Evolutionary conservation across 164 flowering plant species (phyloP).

Genomic region (Stephania cephalantha): DNA sequence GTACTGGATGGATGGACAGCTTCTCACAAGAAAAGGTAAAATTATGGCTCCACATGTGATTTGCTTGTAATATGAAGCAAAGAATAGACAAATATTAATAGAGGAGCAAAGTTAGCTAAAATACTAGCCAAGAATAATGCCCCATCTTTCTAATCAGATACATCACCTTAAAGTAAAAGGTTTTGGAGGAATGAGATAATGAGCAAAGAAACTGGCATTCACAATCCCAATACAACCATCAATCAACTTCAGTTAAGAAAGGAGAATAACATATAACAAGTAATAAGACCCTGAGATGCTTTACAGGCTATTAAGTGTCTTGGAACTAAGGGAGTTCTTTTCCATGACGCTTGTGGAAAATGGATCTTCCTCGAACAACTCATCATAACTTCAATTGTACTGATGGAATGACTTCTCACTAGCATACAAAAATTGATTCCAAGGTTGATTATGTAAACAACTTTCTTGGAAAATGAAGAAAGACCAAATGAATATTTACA

Average conservation of each 20-base stretch:
- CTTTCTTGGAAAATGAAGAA: neutral
- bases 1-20: too few species aligned
- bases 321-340: neutral
- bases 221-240: neutral
- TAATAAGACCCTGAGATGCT: neutral
- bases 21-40: too few species aligned
- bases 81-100: too few species aligned
- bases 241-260: neutral
- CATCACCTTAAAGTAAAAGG: too few species aligned
- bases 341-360: neutral
- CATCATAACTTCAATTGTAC: neutral
- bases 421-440: neutral
- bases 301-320: neutral
- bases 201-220: neutral
- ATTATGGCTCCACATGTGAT: too few species aligned
- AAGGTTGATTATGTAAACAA: neutral
- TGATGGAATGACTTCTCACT: neutral
- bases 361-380: neutral
- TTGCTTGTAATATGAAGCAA: too few species aligned
- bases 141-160: too few species aligned
- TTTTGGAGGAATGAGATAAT: neutral
- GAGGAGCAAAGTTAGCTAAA: too few species aligned
- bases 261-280: neutral
- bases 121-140: too few species aligned
- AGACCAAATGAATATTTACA: neutral